These are phyloP conservation scores for Nakazawaea holstii DNA, from an alignment of 805 yeast species.

Conservation along the genomic window DNA sequence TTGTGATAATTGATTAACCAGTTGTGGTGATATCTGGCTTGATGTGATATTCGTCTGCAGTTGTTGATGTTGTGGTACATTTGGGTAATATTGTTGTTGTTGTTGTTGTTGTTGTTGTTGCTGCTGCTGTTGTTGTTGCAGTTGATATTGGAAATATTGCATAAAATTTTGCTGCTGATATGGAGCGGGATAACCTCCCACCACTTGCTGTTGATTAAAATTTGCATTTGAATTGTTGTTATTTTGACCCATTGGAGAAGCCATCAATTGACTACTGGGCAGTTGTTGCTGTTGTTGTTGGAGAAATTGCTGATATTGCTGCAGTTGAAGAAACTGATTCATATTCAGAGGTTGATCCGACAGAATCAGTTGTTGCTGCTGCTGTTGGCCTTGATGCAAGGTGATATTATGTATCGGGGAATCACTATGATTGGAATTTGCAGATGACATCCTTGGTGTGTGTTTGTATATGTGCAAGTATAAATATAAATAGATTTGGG, in stretches of 20 bases:
- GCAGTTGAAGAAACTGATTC: not conserved
- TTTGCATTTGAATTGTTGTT: not conserved
- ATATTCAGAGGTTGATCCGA: not conserved
- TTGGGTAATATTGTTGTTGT: conserved; percentile 9
- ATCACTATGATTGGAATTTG: not conserved
- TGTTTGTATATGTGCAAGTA: too few species aligned
- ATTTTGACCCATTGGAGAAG: conserved; percentile 4
- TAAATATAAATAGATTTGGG: too few species aligned
- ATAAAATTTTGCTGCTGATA: conserved; percentile 5
- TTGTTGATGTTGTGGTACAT: conserved; percentile 1
- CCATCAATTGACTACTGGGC: conserved; percentile 5
- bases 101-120: conserved; percentile 11
- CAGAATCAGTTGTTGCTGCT: conserved; percentile 4
- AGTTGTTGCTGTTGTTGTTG: conserved; percentile 4
- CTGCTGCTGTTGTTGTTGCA: conserved; percentile 10
- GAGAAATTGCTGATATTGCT: not conserved
- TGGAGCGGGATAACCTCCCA: not conserved
- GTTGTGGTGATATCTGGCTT: not conserved
- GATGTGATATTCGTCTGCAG: not conserved
- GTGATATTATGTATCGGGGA: not conserved
- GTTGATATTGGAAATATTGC: conserved; percentile 7
- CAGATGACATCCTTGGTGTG: conserved; percentile 2
- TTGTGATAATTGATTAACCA: conserved; percentile 3
- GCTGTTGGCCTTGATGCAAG: not conserved
- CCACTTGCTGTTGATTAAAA: not conserved